These are phyloP conservation scores for Durotheca rogersii DNA, from an alignment of 495 filamentous ascomycete species.

Conservation along the genomic window DNA sequence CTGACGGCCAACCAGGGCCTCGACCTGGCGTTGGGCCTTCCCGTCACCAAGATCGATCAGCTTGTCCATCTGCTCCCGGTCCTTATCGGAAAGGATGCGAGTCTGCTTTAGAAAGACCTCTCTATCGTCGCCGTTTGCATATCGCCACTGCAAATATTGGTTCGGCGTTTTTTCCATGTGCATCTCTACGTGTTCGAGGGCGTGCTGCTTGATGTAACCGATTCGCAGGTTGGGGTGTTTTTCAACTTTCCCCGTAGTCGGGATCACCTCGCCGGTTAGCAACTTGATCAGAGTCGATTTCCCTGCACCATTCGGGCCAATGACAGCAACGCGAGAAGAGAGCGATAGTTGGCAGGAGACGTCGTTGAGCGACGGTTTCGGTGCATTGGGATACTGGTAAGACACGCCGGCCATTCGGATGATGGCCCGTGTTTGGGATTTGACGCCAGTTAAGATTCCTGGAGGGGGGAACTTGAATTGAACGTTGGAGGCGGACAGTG, in stretches of 20 bases:
- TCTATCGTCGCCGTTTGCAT: slow-evolving; percentile 92
- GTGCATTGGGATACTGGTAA: slow-evolving; percentile 83
- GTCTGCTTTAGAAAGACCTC: slow-evolving; percentile 98
- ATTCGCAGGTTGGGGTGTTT: slow-evolving; percentile 99
- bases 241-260: slow-evolving; percentile 84
- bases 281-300: slow-evolving; percentile 99
- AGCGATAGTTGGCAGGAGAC: slow-evolving; percentile 84
- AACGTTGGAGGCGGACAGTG: slow-evolving; percentile 81
- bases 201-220: slow-evolving; percentile 99
- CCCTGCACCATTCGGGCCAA: slow-evolving; percentile 95
- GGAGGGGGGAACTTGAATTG: slow-evolving; percentile 98
- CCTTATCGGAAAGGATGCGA: slow-evolving; percentile 79
- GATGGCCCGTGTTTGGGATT: slow-evolving; percentile 89
- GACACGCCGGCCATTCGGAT: slow-evolving; percentile 90
- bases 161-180: slow-evolving; percentile 98
- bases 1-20: slow-evolving; percentile 89
- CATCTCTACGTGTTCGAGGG: slow-evolving; percentile 98
- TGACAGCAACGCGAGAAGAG: slow-evolving; percentile 91
- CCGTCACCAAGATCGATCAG: slow-evolving; percentile 81
- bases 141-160: slow-evolving; percentile 98
- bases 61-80: slow-evolving; percentile 88
- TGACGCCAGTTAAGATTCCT: slow-evolving; percentile 91
- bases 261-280: slow-evolving; percentile 91
- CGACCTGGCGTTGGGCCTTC: slow-evolving; percentile 72
- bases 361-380: slow-evolving; percentile 82